Percentiles rank a stretch among this genome's conserved stretches.
Conservation (phyloP, 192 early-diverging fungal genomes). For the Spizellomyces sp. region DNA sequence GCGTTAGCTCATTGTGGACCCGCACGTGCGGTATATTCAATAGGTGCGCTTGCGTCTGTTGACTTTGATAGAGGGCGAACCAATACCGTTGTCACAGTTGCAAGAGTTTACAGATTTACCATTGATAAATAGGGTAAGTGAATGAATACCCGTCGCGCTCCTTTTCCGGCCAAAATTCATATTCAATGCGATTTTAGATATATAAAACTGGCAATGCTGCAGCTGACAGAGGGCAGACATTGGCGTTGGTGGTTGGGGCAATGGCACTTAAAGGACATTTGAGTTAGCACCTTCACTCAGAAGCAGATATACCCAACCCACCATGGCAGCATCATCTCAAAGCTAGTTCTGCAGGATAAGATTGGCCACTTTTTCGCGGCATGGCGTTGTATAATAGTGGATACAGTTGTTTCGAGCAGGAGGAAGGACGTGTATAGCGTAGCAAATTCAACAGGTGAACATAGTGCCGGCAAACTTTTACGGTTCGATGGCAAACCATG, state of each 20-base stretch:
- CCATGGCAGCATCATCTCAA: too few species aligned
- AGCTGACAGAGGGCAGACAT: not conserved
- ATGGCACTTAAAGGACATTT: conserved; percentile 39
- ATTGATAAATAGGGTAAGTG: conserved; percentile 22
- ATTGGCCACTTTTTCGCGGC: too few species aligned
- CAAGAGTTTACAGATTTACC: conserved; percentile 9
- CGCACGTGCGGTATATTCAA: not conserved
- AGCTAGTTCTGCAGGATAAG: too few species aligned
- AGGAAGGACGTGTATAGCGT: too few species aligned
- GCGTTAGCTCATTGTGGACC: not conserved
- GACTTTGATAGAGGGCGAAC: conserved; percentile 11
- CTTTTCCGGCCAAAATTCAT: not conserved
- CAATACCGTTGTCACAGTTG: not conserved
- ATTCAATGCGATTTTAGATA: conserved; percentile 8
- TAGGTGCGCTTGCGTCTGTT: not conserved
- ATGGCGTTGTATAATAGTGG: too few species aligned
- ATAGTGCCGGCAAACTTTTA: too few species aligned
- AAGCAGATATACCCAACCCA: too few species aligned
- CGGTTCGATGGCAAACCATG: too few species aligned
- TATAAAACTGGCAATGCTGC: conserved; percentile 17
- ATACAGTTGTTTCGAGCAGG: too few species aligned
- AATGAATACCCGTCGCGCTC: not conserved
- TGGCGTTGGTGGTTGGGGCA: conserved; percentile 30
- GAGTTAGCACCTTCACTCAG: too few species aligned
- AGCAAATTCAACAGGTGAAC: too few species aligned